Percentiles rank a stretch among this genome's conserved stretches.
phyloP scores from a whole-genome alignment of 441 rosid species.

The Populus tomentosa region DNA sequence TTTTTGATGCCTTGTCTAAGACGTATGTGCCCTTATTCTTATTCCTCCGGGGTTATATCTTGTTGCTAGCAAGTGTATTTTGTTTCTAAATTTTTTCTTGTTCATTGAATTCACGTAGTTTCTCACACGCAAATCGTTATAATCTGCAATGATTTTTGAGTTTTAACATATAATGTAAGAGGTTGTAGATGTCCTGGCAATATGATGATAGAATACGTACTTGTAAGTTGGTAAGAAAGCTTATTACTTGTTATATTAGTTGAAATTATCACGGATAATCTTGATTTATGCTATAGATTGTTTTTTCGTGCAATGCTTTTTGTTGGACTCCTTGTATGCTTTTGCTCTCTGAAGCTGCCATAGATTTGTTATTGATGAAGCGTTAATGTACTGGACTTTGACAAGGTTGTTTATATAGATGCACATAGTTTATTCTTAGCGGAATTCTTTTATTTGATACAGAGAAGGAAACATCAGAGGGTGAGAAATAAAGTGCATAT shows the following conservation, averaged over 20 bases:
- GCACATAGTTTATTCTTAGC: not conserved
- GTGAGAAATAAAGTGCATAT: not conserved
- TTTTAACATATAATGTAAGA: not conserved
- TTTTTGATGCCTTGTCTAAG: conserved; percentile 85
- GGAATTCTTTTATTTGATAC: too few relatives aligned
- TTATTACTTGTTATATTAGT: not conserved
- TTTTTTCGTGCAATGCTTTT: not conserved
- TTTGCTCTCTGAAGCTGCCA: not conserved
- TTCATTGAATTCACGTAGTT: not conserved
- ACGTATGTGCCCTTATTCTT: conserved; percentile 41
- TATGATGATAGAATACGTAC: not conserved
- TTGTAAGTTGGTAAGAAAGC: not conserved
- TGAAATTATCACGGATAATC: not conserved
- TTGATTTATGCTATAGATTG: not conserved
- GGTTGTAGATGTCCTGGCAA: not conserved
- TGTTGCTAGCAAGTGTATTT: not conserved
- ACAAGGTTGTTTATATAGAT: not conserved
- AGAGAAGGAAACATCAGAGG: not conserved
- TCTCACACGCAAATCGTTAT: not conserved
- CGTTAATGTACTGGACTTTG: not conserved
- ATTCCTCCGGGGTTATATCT: not conserved
- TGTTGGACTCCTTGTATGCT: not conserved
- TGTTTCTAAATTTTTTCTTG: not conserved
- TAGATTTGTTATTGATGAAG: not conserved
- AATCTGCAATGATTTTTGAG: not conserved